Percentiles rank a stretch among this genome's conserved stretches.
These are phyloP conservation scores for Cryptococcus sp. DNA, from an alignment of 1,284 basidiomycete genomes.

Conservation along the genomic window DNA sequence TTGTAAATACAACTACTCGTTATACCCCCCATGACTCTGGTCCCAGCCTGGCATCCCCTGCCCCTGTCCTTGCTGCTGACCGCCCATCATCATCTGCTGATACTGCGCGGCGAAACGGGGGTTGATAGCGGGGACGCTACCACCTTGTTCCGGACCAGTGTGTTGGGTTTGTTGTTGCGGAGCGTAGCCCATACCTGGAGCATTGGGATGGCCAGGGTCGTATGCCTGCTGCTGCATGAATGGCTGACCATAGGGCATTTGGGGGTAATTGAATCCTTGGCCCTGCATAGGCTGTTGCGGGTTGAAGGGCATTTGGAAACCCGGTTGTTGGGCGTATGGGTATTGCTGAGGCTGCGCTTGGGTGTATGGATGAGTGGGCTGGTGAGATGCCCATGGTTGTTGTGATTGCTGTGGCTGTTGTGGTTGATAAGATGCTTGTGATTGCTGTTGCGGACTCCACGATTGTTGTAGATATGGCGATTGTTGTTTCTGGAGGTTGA, in stretches of 20 bases:
- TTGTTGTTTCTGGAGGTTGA: slow-evolving; percentile 2
- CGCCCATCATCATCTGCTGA: slow-evolving; percentile 17
- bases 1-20: not conserved
- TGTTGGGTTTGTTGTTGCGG: slow-evolving; percentile 8
- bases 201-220: slow-evolving; percentile 4
- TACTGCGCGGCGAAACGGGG: slow-evolving; percentile 48
- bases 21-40: slow-evolving; percentile 2
- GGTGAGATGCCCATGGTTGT: slow-evolving; percentile 4
- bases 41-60: slow-evolving; percentile 1
- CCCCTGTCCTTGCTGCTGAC: slow-evolving; percentile 1
- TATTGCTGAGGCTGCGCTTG: slow-evolving; percentile 3
- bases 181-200: slow-evolving; percentile 1
- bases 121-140: slow-evolving; percentile 45
- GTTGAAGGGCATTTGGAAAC: not conserved
- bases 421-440: slow-evolving; percentile 6
- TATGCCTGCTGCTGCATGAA: not conserved
- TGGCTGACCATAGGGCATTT: not conserved
- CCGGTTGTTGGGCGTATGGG: not conserved
- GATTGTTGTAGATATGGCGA: slow-evolving; percentile 3
- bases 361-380: not conserved
- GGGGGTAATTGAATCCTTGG: too few relatives aligned
- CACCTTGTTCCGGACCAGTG: slow-evolving; percentile 1
- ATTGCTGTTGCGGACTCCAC: slow-evolving; percentile 2
- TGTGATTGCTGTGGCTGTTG: slow-evolving; percentile 4
- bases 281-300: not conserved